Base-by-base conservation (phyloP, 1,284 basidiomycete genomes). In the Ganoderma leucocontextum region DNA sequence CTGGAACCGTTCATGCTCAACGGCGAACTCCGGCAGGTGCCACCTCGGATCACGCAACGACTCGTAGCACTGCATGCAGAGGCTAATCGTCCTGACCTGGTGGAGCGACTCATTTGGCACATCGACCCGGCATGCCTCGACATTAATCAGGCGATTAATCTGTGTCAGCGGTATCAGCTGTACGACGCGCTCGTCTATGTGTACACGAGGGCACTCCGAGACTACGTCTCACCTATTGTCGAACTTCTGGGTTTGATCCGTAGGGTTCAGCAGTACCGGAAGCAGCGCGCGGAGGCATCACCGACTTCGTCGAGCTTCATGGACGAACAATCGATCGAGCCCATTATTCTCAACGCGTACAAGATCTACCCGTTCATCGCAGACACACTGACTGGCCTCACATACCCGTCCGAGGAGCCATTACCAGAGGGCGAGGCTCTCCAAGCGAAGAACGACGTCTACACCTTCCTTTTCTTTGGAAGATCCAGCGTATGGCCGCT, bases 161-260 rank as follows among this genome's bases (percentile, higher is more conserved):
- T 99, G 4, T 99, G 98, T 77, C 91, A 95, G 76, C 85, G 84
- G 65, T 89, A 95, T 75, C 85, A 87, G 38, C 86, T 99, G 2
- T 98, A 96, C 83, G 97, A 99, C 77, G 97, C 97, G 0, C 86
- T 99, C 69, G 93, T 97, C 70, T 97, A 98, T 78, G 92, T 99
- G 44, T 98, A 96, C 80, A 98, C 93, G 13, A 87, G 91, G 49
- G 95, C 95, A 2, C 81, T 99, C 75, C 85, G 85, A 67, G 98
- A 99, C 78, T 98, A 93, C 74, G 90, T 96, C 29, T 90, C 95
- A 1, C 97, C 98, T 0, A 82, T 99, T 7, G 93, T 97, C 66
- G 94, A 96, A 74, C 83, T 99, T 12, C 82, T 98, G 39, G 86
- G 84, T 5, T 86, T 97, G 42, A 88, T 98, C 61, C 88, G 91